These are phyloP conservation scores for Favolaschia claudopus DNA, from an alignment of 768 basidiomycete species.

Conservation along the genomic window DNA sequence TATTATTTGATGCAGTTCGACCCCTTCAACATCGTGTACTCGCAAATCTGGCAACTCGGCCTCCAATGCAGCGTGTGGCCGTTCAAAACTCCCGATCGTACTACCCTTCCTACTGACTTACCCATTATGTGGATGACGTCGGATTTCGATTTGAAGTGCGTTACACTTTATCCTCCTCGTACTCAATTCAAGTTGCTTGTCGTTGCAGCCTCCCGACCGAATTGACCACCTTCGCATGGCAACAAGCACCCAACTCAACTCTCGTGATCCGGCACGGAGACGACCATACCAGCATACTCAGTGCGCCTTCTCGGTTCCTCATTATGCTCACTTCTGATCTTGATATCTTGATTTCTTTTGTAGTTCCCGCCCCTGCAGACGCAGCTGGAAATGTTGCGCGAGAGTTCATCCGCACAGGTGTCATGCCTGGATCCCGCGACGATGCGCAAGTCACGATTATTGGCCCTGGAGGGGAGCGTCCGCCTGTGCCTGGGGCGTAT, in stretches of 20 bases:
- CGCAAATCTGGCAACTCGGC: constrained; percentile 1
- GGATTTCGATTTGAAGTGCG: constrained; percentile 15
- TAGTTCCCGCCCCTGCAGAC: constrained; percentile 2
- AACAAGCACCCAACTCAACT: constrained; percentile 18
- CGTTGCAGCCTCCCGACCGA: constrained; percentile 20
- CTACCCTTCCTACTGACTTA: background rate
- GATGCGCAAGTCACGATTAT: constrained; percentile 11
- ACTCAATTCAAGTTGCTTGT: background rate
- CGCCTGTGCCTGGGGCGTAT: constrained; percentile 8
- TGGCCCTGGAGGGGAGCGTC: constrained; percentile 3
- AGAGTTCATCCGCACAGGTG: constrained; percentile 15
- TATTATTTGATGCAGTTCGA: background rate
- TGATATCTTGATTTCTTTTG: background rate
- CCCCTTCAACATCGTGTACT: background rate
- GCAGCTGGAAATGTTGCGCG: background rate
- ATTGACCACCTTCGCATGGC: constrained; percentile 18
- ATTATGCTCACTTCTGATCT: background rate
- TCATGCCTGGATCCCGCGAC: background rate
- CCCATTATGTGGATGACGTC: background rate
- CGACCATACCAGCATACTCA: constrained; percentile 25
- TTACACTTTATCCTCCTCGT: background rate
- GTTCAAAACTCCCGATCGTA: background rate
- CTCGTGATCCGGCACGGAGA: constrained; percentile 26
- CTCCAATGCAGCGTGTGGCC: constrained; percentile 10
- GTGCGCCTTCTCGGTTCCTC: background rate